Conservation (phyloP, 768 basidiomycete species). For the Agrocybe praecox region DNA sequence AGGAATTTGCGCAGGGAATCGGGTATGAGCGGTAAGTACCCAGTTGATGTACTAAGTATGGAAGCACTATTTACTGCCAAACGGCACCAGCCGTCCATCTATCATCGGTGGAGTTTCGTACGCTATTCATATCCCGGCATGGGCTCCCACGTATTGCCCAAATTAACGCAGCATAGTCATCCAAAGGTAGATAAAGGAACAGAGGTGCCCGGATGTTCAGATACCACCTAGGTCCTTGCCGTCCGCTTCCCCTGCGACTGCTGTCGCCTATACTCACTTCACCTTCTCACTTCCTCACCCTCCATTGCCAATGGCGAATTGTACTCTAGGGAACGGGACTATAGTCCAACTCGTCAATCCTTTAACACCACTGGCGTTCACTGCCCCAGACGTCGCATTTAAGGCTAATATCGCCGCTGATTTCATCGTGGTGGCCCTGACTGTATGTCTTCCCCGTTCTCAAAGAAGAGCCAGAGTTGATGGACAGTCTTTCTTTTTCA, state of each 20-base stretch:
- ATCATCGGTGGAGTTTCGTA: background rate
- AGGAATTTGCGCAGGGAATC: background rate
- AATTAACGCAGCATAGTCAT: background rate
- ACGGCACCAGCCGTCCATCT: background rate
- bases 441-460: slow-evolving; percentile 6
- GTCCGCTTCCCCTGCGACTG: background rate
- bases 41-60: background rate
- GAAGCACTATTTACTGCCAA: background rate
- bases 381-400: slow-evolving; percentile 3
- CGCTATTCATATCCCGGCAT: background rate
- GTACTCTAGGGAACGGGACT: slow-evolving; percentile 1
- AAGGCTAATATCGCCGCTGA: slow-evolving; percentile 4
- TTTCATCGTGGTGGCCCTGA: slow-evolving; percentile 10
- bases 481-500: background rate
- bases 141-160: background rate
- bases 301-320: background rate
- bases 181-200: background rate
- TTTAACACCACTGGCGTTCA: slow-evolving; percentile 14
- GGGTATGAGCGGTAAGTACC: background rate
- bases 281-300: background rate
- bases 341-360: slow-evolving; percentile 9
- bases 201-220: background rate
- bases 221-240: background rate
- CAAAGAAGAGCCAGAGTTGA: background rate
- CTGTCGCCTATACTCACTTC: background rate